A percentile compares a stretch with the other conserved stretches of the same genome.
Conservation (phyloP, 495 filamentous ascomycete species). For the Podospora didyma region DNA sequence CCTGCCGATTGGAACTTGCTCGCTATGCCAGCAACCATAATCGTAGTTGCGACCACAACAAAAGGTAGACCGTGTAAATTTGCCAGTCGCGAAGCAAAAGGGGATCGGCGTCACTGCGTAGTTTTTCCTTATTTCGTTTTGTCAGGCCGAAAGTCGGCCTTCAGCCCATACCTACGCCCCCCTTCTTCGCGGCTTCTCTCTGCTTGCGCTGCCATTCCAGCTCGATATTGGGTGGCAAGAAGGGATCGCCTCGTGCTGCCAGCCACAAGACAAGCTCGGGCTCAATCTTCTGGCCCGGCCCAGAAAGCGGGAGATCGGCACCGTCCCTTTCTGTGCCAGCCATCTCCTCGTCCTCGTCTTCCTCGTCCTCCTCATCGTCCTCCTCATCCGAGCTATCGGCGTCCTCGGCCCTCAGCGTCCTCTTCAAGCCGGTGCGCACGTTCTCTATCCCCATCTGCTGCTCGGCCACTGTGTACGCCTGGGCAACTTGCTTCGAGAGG, state of each 20-base stretch:
- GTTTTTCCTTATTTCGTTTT: too few species aligned
- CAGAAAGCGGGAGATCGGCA: conserved; percentile 12
- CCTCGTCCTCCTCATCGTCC: conserved; percentile 51
- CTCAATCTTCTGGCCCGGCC: not conserved
- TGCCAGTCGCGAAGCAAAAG: too few species aligned
- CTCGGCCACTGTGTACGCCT: conserved; percentile 65
- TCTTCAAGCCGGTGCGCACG: conserved; percentile 64
- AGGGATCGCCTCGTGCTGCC: conserved; percentile 33
- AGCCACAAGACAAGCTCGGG: conserved; percentile 30
- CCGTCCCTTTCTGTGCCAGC: conserved; percentile 31
- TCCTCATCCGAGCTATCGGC: conserved; percentile 52
- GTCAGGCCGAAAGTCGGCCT: too few species aligned
- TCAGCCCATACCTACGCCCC: too few species aligned
- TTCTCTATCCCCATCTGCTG: conserved; percentile 60
- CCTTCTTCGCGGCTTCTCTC: not conserved
- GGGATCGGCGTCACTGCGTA: too few species aligned
- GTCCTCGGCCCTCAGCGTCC: conserved; percentile 52
- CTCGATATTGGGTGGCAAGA: conserved; percentile 22
- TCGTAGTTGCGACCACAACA: too few species aligned
- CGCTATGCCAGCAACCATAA: too few species aligned
- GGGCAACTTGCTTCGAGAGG: conserved; percentile 45
- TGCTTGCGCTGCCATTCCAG: conserved; percentile 15
- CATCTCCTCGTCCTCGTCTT: conserved; percentile 33
- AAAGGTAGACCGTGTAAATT: too few species aligned
- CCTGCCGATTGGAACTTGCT: too few species aligned